A percentile compares a stretch with the other conserved stretches of the same genome.
phyloP scores from a whole-genome alignment of 2,329 filamentous ascomycete genomes.

The Coleophoma crateriformis region DNA sequence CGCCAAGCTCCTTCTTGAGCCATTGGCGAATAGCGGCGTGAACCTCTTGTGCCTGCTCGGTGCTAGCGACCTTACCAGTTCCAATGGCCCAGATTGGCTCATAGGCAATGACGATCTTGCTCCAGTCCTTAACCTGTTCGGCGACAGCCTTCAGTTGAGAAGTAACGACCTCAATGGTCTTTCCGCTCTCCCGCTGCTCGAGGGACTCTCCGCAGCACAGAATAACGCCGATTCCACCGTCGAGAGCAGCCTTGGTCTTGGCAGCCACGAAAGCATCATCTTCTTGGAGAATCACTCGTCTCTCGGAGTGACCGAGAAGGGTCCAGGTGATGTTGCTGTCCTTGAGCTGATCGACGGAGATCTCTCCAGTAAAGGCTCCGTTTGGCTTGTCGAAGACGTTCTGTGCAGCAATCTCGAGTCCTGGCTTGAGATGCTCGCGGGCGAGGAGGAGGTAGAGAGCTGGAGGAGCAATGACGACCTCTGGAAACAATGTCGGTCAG shows the following conservation, averaged over 20 bases:
- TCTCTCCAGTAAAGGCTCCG: conserved; percentile 95
- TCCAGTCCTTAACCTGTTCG: conserved; percentile 80
- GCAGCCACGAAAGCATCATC: conserved; percentile 77
- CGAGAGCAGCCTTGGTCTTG: conserved; percentile 92
- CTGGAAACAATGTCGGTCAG: conserved; percentile 34
- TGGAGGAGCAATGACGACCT: conserved; percentile 92
- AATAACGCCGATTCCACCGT: conserved; percentile 84
- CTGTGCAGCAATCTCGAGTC: conserved; percentile 85
- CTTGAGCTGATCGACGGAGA: conserved; percentile 85
- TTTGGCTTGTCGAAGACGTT: conserved; percentile 98
- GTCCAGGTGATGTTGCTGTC: conserved; percentile 86
- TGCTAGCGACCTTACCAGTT: conserved; percentile 88
- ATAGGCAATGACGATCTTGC: conserved; percentile 92
- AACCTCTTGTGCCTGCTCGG: conserved; percentile 87
- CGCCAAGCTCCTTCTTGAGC: conserved; percentile 72
- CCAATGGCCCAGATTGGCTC: conserved; percentile 97
- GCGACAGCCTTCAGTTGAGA: conserved; percentile 78
- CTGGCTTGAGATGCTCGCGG: conserved; percentile 69
- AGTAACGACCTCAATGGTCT: conserved; percentile 83
- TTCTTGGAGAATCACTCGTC: conserved; percentile 84
- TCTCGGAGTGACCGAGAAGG: conserved; percentile 92
- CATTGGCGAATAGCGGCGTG: conserved; percentile 88
- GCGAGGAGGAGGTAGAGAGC: conserved; percentile 85
- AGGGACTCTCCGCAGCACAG: conserved; percentile 96
- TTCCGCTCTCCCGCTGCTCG: conserved; percentile 80